A percentile compares a stretch with the other conserved stretches of the same genome.
Evolutionary conservation across 345 rosid species (phyloP).

Genomic region (Eucalyptus microcorys): DNA sequence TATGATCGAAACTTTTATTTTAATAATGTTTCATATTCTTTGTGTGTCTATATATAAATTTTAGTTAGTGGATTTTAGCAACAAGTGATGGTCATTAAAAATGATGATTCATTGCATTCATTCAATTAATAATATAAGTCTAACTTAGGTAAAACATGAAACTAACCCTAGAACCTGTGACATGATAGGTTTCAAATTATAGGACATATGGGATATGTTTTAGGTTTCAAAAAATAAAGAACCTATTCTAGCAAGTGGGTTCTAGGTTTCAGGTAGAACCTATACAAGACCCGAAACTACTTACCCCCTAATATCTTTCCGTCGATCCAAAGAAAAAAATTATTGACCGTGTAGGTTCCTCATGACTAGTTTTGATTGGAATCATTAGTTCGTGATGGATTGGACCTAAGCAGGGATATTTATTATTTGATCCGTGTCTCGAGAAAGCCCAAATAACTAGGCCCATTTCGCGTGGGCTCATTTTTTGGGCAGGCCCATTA

Average conservation of each 20-base stretch:
- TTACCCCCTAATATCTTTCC: neutral
- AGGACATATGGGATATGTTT: accelerated
- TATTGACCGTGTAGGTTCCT: too few relatives aligned
- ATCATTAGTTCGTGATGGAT: neutral
- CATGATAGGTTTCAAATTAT: accelerated
- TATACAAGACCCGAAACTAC: accelerated
- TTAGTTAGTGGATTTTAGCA: too few relatives aligned
- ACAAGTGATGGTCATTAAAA: neutral
- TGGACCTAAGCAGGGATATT: neutral
- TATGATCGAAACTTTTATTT: too few relatives aligned
- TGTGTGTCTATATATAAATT: neutral
- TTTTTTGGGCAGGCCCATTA: neutral
- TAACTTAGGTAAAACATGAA: neutral
- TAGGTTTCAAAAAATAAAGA: too few relatives aligned
- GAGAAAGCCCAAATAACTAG: neutral
- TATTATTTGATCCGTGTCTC: neutral
- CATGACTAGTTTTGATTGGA: neutral
- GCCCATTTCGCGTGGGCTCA: neutral
- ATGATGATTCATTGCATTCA: accelerated
- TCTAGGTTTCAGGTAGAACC: too few relatives aligned
- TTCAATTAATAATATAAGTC: too few relatives aligned
- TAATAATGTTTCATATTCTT: too few relatives aligned
- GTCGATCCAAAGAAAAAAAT: neutral
- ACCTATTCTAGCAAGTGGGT: neutral
- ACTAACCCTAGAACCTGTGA: accelerated